Evolutionary conservation across 2,329 filamentous ascomycete species (phyloP).

Genomic region (Diaporthe sp.): DNA sequence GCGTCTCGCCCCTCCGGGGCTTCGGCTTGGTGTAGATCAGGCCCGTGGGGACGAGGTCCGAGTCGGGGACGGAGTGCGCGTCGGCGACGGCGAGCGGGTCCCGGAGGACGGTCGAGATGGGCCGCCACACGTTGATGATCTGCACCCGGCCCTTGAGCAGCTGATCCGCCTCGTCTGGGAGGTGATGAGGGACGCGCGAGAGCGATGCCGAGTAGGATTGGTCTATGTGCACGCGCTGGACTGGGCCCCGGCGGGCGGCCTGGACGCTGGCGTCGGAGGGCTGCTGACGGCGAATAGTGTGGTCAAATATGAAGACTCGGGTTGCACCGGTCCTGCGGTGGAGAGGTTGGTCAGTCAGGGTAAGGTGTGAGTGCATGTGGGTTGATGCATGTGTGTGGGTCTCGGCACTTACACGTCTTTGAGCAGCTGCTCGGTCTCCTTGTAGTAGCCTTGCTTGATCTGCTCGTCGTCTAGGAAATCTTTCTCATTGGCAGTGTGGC

Average conservation of each 20-base stretch:
- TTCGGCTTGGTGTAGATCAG: conserved; percentile 51
- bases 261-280: conserved; percentile 62
- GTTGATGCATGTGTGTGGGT: background rate
- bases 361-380: background rate
- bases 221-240: conserved; percentile 63
- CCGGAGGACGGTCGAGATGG: conserved; percentile 60
- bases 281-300: conserved; percentile 69
- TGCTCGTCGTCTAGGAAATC: conserved; percentile 61
- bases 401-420: conserved; percentile 13
- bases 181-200: conserved; percentile 42
- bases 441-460: conserved; percentile 7
- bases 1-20: conserved; percentile 15
- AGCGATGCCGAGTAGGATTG: conserved; percentile 48
- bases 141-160: conserved; percentile 53
- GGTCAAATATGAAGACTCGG: conserved; percentile 30
- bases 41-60: conserved; percentile 54
- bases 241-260: conserved; percentile 50
- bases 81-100: conserved; percentile 58
- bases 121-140: conserved; percentile 62
- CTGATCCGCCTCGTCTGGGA: conserved; percentile 44
- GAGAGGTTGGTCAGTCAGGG: conserved; percentile 49
- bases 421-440: conserved; percentile 22
- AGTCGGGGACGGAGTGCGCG: conserved; percentile 52
- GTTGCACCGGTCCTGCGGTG: conserved; percentile 50
- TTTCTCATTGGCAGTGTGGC: conserved; percentile 67